These are phyloP conservation scores for Themeda triandra DNA, from an alignment of 176 grass and related monocot genomes.

Conservation along the genomic window DNA sequence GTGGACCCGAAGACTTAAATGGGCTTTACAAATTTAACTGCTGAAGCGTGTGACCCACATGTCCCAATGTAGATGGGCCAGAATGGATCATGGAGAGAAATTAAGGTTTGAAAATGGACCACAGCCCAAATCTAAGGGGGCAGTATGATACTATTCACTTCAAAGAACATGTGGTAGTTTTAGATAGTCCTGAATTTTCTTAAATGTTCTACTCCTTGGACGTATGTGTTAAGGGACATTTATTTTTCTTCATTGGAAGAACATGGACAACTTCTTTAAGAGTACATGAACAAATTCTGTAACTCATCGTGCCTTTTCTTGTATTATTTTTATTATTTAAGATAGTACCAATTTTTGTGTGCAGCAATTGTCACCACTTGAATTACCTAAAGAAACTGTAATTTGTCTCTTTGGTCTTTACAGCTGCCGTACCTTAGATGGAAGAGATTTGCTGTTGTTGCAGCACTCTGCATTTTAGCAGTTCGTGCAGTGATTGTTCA, in stretches of 20 bases:
- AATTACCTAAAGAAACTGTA: conserved; percentile 4
- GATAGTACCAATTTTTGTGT: not conserved
- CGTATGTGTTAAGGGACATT: not conserved
- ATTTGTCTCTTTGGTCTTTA: conserved; percentile 21
- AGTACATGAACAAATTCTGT: not conserved
- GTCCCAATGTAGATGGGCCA: not conserved
- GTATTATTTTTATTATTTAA: conserved; percentile 1
- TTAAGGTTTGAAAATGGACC: not conserved
- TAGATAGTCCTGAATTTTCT: not conserved
- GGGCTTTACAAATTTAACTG: conserved; percentile 9
- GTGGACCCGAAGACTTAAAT: not conserved
- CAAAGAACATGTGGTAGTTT: not conserved
- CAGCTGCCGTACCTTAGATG: conserved; percentile 85
- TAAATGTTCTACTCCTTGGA: not conserved
- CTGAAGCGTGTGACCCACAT: not conserved
- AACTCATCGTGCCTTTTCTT: not conserved
- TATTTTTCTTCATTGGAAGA: not conserved
- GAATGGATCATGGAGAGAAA: not conserved
- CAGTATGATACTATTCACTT: not conserved
- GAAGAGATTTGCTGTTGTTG: conserved; percentile 95
- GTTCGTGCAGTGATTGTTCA: conserved; percentile 97
- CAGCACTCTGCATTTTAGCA: conserved; percentile 87
- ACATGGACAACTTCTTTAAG: not conserved
- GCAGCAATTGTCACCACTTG: not conserved
- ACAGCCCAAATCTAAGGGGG: not conserved